Conservation (phyloP, 1,284 basidiomycete species). For the Trichosporon sp. region DNA sequence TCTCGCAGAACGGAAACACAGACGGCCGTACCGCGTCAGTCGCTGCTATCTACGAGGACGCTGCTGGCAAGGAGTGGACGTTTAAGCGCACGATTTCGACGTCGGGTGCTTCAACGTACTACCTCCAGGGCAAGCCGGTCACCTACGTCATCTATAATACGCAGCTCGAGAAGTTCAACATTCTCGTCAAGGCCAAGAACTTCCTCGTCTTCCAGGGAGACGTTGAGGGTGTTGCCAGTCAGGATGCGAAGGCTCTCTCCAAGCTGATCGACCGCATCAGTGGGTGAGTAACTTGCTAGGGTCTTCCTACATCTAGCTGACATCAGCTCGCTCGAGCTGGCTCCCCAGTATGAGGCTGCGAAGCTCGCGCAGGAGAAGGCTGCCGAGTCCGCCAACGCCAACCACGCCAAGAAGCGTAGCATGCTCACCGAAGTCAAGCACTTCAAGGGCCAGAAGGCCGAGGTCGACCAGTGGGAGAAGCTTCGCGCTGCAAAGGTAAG, state of each 20-base stretch:
- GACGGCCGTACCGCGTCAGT: slow-evolving; percentile 93
- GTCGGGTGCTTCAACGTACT: slow-evolving; percentile 83
- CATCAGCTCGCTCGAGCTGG: slow-evolving; percentile 74
- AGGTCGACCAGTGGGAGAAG: slow-evolving; percentile 84
- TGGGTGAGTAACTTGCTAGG: slow-evolving; percentile 59
- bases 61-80: slow-evolving; percentile 74
- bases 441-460: slow-evolving; percentile 94
- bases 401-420: slow-evolving; percentile 88
- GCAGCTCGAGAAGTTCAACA: slow-evolving; percentile 83
- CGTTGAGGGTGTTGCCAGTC: slow-evolving; percentile 95
- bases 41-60: slow-evolving; percentile 83
- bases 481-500: slow-evolving; percentile 72
- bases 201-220: slow-evolving; percentile 99
- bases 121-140: slow-evolving; percentile 74
- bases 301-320: neutral
- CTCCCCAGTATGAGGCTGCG: slow-evolving; percentile 84
- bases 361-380: slow-evolving; percentile 85
- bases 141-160: slow-evolving; percentile 83
- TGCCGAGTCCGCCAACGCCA: slow-evolving; percentile 88
- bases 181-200: slow-evolving; percentile 98
- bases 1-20: slow-evolving; percentile 58
- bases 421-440: slow-evolving; percentile 95
- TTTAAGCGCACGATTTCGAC: slow-evolving; percentile 79
- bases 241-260: slow-evolving; percentile 87
- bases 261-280: slow-evolving; percentile 93